These are phyloP conservation scores for Apostasia shenzhenica DNA, from an alignment of 106 monocot genomes.

Conservation along the genomic window DNA sequence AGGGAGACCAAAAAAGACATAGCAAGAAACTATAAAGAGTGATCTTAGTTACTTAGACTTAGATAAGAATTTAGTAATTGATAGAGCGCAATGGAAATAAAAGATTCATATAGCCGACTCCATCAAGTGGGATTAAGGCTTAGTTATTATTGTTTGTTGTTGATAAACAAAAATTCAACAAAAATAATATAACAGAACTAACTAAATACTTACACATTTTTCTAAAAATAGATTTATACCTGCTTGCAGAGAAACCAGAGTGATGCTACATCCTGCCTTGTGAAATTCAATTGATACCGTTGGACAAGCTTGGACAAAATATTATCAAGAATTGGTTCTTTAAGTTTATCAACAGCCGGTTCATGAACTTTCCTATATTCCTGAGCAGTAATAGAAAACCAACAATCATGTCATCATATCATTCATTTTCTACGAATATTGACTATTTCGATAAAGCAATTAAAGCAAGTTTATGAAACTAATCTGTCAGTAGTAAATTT, in stretches of 20 bases:
- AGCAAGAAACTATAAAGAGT: no score
- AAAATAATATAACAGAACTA: no score
- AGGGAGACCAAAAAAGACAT: no score
- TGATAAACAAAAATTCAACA: no score
- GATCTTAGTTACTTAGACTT: no score
- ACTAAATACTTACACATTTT: not conserved
- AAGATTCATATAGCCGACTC: no score
- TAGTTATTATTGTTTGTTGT: no score
- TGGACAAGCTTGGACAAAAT: slow-evolving; percentile 34
- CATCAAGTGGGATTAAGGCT: no score
- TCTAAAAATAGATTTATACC: slow-evolving; percentile 23
- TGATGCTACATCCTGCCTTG: slow-evolving; percentile 65
- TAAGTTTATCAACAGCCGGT: slow-evolving; percentile 79
- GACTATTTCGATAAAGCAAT: no score
- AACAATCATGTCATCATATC: not conserved
- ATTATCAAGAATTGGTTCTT: slow-evolving; percentile 76
- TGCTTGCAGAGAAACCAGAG: slow-evolving; percentile 99
- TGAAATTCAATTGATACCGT: slow-evolving; percentile 70
- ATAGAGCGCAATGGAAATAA: no score
- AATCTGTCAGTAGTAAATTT: not conserved
- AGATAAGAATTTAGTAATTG: no score
- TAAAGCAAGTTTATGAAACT: not conserved
- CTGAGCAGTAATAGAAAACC: slow-evolving; percentile 22
- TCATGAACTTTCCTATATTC: slow-evolving; percentile 67
- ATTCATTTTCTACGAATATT: no score